Conservation (phyloP, 1,284 basidiomycete genomes). For the Exobasidium rhododendri region DNA sequence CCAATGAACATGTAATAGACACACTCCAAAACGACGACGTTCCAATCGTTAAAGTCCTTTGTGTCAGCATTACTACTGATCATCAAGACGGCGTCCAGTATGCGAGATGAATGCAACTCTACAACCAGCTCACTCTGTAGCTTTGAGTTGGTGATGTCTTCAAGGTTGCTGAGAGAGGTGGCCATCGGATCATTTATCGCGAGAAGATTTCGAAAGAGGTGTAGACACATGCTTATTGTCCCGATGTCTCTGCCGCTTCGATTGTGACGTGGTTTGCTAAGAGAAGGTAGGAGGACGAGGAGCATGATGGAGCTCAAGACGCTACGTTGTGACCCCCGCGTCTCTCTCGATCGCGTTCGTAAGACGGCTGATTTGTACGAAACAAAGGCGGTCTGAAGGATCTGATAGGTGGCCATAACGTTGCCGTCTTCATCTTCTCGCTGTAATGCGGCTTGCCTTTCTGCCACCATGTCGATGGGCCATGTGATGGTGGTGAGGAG, state of each 20-base stretch:
- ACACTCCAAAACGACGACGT: slow-evolving; percentile 45
- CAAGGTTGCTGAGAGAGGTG: slow-evolving; percentile 36
- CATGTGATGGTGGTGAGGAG: slow-evolving; percentile 53
- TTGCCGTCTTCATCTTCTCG: slow-evolving; percentile 31
- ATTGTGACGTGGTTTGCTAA: slow-evolving; percentile 40
- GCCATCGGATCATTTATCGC: slow-evolving; percentile 47
- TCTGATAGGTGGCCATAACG: background rate
- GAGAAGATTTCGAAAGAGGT: slow-evolving; percentile 53
- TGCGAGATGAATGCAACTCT: slow-evolving; percentile 36
- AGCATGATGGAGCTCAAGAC: slow-evolving; percentile 44
- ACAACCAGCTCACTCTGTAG: slow-evolving; percentile 47
- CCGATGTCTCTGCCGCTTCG: slow-evolving; percentile 45
- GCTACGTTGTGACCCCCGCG: slow-evolving; percentile 24
- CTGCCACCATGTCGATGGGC: slow-evolving; percentile 49
- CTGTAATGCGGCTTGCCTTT: slow-evolving; percentile 40
- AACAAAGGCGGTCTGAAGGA: slow-evolving; percentile 26
- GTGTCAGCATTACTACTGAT: slow-evolving; percentile 47
- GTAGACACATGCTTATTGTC: slow-evolving; percentile 50
- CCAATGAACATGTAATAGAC: slow-evolving; percentile 48
- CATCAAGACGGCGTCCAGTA: slow-evolving; percentile 51
- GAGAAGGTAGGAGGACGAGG: slow-evolving; percentile 44
- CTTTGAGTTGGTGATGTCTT: slow-evolving; percentile 36
- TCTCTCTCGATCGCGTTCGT: slow-evolving; percentile 28
- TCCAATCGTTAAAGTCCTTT: slow-evolving; percentile 44
- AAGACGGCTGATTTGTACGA: slow-evolving; percentile 52